These are phyloP conservation scores for Byssoonygena ceratinophila DNA, from an alignment of 2,329 filamentous ascomycete species.

Conservation along the genomic window DNA sequence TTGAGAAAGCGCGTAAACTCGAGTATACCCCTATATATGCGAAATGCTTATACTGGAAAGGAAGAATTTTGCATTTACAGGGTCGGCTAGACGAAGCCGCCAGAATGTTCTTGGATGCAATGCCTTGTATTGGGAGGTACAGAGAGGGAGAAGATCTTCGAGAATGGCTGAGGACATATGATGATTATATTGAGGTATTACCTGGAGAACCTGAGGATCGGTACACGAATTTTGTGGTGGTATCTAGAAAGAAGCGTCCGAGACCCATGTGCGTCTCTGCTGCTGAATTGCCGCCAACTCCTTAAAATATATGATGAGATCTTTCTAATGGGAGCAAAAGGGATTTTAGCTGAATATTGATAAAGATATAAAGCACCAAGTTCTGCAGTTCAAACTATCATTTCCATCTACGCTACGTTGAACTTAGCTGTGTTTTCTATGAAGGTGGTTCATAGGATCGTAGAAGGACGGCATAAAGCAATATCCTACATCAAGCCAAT, in stretches of 20 bases:
- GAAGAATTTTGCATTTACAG: slow-evolving; percentile 19
- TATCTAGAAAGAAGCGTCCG: not conserved
- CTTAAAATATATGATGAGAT: not conserved
- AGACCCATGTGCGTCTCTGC: slow-evolving; percentile 4
- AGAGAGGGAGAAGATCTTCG: slow-evolving; percentile 17
- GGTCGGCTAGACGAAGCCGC: slow-evolving; percentile 16
- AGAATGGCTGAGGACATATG: slow-evolving; percentile 5
- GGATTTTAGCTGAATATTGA: no score
- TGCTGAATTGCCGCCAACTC: slow-evolving; percentile 9
- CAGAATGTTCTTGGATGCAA: slow-evolving; percentile 17
- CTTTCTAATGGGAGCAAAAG: no score
- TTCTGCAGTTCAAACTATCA: no score
- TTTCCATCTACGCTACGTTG: no score
- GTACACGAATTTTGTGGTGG: not conserved
- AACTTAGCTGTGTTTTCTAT: no score
- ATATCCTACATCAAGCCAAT: not conserved
- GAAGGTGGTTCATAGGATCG: no score
- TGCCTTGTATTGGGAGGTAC: slow-evolving; percentile 15
- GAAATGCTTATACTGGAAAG: slow-evolving; percentile 24
- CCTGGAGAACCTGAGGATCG: not conserved
- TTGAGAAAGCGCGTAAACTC: slow-evolving; percentile 4
- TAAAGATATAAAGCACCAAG: no score
- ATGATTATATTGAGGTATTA: slow-evolving; percentile 1
- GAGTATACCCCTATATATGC: slow-evolving; percentile 9
- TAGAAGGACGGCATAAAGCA: not conserved